Percentiles rank a stretch among this genome's conserved stretches.
Evolutionary conservation across 371 early-diverging fungal genomes (phyloP).

Genomic region (Mucor racemosus): DNA sequence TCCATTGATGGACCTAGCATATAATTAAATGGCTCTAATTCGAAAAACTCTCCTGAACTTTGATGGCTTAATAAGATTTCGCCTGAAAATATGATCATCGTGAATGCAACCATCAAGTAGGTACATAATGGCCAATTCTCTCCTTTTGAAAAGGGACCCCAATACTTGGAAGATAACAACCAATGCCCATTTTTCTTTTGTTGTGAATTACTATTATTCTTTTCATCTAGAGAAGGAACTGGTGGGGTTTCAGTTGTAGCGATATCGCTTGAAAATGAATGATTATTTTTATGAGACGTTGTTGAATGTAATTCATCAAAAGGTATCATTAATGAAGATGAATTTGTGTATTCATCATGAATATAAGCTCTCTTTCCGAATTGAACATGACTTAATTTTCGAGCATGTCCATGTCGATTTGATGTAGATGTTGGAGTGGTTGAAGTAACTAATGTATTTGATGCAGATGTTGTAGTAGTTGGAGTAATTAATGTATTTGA

Average conservation of each 20-base stretch:
- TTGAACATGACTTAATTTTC: slow-evolving; percentile 28
- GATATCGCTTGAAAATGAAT: not conserved
- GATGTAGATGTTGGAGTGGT: slow-evolving; percentile 7
- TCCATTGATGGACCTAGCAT: slow-evolving; percentile 61
- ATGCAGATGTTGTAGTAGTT: slow-evolving; percentile 42
- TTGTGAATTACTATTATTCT: too few species aligned
- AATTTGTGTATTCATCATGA: slow-evolving; percentile 11
- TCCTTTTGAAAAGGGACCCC: slow-evolving; percentile 14
- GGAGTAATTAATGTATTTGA: slow-evolving; percentile 54
- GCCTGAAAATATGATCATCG: slow-evolving; percentile 24
- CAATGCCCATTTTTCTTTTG: not conserved
- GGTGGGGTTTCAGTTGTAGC: not conserved
- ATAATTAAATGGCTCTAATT: slow-evolving; percentile 55
- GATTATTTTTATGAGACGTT: not conserved
- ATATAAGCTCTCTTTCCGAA: slow-evolving; percentile 17
- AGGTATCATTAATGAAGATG: slow-evolving; percentile 9
- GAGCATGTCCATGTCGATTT: slow-evolving; percentile 40
- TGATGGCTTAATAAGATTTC: slow-evolving; percentile 25
- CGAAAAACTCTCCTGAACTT: slow-evolving; percentile 36
- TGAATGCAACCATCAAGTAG: slow-evolving; percentile 13
- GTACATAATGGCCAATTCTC: slow-evolving; percentile 28
- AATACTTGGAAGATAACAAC: slow-evolving; percentile 2
- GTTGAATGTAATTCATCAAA: slow-evolving; percentile 4
- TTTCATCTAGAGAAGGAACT: not conserved
- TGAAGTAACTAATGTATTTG: slow-evolving; percentile 49